Base-by-base conservation (phyloP, 495 filamentous ascomycete species). In the Aspergillus heteromorphus region DNA sequence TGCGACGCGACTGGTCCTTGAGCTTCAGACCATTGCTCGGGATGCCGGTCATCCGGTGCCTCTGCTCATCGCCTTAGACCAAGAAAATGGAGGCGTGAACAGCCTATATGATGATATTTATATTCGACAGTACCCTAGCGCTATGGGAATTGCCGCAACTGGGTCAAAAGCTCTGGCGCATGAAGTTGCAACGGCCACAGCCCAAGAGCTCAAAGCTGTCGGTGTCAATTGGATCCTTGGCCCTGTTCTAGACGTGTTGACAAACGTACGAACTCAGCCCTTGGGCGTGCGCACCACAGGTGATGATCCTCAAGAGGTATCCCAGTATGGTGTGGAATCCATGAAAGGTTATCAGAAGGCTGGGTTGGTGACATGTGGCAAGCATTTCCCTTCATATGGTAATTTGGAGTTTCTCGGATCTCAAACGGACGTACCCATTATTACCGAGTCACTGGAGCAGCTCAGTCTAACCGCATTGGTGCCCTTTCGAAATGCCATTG, bases 1-100 rank as follows among this genome's bases (percentile, higher is more conserved):
- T 51, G 88, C 91, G 18, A 88, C 89, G 27, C 79, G 78, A 61
- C 73, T 96, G 41, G 87, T 91, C 30, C 83, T 92, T 49, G 88
- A 95, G 62, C 76, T 96, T 38, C 91, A 96, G 68, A 90, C 85
- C 52, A 90, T 90, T 64, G 91, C 91, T 21, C 86, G 87, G 63
- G 78, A 92, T 73, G 87, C 91, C 50, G 88, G 90, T 40, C 91
- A 96, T 67, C 86, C 86, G 2, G 84, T 92, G 2, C 91, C 91
- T 11, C 72, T 96, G 21, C 73, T 89, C 51, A 95, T 96, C 61
- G 88, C 87, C 13, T 64, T 95, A 31, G 91, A 96, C 65, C 91
- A 96, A 62, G 91, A 96, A 67, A 96, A 96, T 87, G 91, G 91
- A 45, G 91, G 91, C 4, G 90, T 96, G 63, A 96, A 96, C 72